Evolutionary conservation across 176 grass and related monocot genomes (phyloP).

Genomic region (Oryza officinalis): DNA sequence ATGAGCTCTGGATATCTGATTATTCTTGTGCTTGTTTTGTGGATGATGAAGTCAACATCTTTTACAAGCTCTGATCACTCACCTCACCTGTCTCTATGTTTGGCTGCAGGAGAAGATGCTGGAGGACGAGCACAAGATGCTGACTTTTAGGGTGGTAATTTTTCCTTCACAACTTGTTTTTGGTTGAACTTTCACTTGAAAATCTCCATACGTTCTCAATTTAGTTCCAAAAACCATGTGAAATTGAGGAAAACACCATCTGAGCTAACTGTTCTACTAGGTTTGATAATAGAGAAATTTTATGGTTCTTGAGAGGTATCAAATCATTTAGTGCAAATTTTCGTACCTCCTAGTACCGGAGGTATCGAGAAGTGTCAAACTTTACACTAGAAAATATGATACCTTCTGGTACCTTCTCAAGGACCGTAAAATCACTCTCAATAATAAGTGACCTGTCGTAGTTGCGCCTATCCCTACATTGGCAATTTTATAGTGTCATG

Average conservation of each 20-base stretch:
- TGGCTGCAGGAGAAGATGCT: conserved; percentile 61
- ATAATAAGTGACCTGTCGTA: neutral
- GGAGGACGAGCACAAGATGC: conserved; percentile 81
- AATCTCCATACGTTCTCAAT: neutral
- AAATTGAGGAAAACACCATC: conserved; percentile 1
- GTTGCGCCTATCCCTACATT: neutral
- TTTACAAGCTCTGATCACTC: conserved; percentile 2
- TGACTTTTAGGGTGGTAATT: conserved; percentile 69
- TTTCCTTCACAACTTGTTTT: neutral
- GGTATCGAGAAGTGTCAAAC: too few species aligned
- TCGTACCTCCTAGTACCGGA: too few species aligned
- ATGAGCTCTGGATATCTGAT: conserved; percentile 18
- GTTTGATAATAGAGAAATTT: too few species aligned
- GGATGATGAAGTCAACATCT: neutral
- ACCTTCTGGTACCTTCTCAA: too few species aligned
- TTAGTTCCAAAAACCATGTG: neutral
- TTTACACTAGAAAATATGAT: too few species aligned
- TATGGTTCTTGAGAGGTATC: too few species aligned
- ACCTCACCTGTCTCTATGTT: neutral
- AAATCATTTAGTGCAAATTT: too few species aligned
- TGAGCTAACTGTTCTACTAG: neutral
- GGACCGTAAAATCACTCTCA: too few species aligned
- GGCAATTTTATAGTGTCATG: neutral
- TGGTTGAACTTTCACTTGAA: conserved; percentile 21
- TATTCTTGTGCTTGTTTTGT: neutral